Conservation (phyloP, 164 flowering plant species). For the Saururus chinensis region DNA sequence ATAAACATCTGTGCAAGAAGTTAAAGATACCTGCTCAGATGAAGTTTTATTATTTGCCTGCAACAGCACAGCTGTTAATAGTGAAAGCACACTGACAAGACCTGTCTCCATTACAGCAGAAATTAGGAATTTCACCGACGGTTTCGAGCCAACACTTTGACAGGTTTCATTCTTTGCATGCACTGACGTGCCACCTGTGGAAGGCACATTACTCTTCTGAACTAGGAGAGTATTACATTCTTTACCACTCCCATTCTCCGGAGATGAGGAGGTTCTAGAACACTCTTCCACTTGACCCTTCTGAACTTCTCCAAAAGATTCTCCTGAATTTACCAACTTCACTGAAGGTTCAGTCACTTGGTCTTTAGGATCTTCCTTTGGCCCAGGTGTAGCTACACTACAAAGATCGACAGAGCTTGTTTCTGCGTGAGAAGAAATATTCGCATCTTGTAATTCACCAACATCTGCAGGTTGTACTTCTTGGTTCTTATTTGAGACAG, state of each 20-base stretch:
- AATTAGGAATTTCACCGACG: slow-evolving; percentile 52
- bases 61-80: slow-evolving; percentile 80
- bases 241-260: slow-evolving; percentile 28
- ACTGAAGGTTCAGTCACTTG: slow-evolving; percentile 27
- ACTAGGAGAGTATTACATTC: slow-evolving; percentile 14
- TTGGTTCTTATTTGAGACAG: slow-evolving; percentile 10
- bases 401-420: slow-evolving; percentile 13
- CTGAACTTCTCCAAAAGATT: slow-evolving; percentile 17
- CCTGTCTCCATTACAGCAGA: slow-evolving; percentile 85
- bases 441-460: slow-evolving; percentile 15
- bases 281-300: slow-evolving; percentile 15
- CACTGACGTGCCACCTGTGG: not conserved
- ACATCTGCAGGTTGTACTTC: slow-evolving; percentile 15
- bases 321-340: slow-evolving; percentile 6
- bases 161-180: slow-evolving; percentile 17
- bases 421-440: slow-evolving; percentile 21
- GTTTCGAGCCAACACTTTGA: slow-evolving; percentile 24
- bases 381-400: not conserved
- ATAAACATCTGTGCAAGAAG: no score
- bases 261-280: slow-evolving; percentile 14
- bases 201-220: slow-evolving; percentile 8
- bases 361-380: slow-evolving; percentile 9
- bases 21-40: slow-evolving; percentile 63
- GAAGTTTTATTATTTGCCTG: slow-evolving; percentile 76
- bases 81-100: slow-evolving; percentile 74